Conservation (phyloP, 1,284 basidiomycete genomes). For the Cutaneotrichosporon sp. region DNA sequence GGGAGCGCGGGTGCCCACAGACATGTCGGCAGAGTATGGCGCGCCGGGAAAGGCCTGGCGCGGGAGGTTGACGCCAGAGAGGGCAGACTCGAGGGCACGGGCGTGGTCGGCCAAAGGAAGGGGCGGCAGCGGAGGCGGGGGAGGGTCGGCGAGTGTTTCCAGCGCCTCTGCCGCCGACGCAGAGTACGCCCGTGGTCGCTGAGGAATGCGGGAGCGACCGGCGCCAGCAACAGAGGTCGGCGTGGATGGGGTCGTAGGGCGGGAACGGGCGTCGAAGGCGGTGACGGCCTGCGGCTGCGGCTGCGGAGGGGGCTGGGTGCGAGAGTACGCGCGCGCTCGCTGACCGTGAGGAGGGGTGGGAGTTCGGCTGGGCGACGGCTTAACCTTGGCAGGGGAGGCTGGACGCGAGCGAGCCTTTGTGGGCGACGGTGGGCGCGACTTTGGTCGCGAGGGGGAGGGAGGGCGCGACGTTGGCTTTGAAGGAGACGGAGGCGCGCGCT, state of each 20-base stretch:
- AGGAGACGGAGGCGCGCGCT: background rate
- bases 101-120: conserved; percentile 5
- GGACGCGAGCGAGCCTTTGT: background rate
- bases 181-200: conserved; percentile 18
- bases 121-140: conserved; percentile 8
- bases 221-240: background rate
- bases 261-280: background rate
- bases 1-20: conserved; percentile 14
- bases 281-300: background rate
- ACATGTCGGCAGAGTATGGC: conserved; percentile 11
- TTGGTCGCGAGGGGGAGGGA: background rate
- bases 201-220: conserved; percentile 19
- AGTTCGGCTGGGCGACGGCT: background rate
- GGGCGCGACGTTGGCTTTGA: background rate
- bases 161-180: conserved; percentile 12
- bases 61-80: background rate
- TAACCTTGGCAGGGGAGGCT: background rate
- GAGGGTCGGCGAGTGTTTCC: conserved; percentile 12
- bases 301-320: background rate
- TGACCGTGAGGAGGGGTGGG: background rate
- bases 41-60: conserved; percentile 5
- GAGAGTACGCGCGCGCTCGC: background rate
- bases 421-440: background rate
- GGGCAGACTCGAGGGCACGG: background rate
- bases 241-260: background rate